A percentile compares a stretch with the other conserved stretches of the same genome.
These are phyloP conservation scores for Orbilia blumenaviensis DNA, from an alignment of 2,329 filamentous ascomycete genomes.

Conservation along the genomic window DNA sequence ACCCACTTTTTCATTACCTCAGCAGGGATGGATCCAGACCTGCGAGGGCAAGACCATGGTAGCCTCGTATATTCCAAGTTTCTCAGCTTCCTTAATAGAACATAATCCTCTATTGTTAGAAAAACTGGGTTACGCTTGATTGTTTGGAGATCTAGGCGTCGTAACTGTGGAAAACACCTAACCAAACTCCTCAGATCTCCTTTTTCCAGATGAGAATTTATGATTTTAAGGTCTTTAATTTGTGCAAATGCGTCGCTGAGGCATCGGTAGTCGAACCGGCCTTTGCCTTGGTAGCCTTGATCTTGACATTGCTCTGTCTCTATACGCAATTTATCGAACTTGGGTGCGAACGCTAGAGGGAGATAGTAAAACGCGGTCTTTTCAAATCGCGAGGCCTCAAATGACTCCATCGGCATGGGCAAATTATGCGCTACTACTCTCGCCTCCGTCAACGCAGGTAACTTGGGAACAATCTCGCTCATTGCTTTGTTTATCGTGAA, in stretches of 20 bases:
- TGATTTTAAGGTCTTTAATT: not conserved
- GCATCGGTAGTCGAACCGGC: not conserved
- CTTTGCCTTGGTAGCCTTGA: not conserved
- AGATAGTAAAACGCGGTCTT: slow-evolving; percentile 3
- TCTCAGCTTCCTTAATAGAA: not conserved
- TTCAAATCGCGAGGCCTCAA: not conserved
- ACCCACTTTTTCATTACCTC: slow-evolving; percentile 2
- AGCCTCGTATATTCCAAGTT: not conserved
- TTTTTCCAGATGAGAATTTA: not conserved
- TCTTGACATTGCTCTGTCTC: not conserved
- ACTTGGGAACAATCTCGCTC: not conserved
- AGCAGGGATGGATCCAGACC: not conserved
- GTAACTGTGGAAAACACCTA: not conserved
- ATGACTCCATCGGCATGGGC: not conserved
- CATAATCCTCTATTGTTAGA: not conserved
- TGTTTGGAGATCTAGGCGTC: not conserved
- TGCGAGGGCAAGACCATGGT: not conserved
- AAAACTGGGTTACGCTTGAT: not conserved
- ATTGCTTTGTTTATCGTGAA: not conserved
- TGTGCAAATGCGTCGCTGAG: not conserved
- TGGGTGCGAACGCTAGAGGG: not conserved
- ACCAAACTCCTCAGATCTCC: not conserved
- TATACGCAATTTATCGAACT: not conserved
- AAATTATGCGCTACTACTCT: slow-evolving; percentile 5
- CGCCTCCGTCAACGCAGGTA: not conserved